Conservation (phyloP, 2,329 filamentous ascomycete genomes). For the Monilinia laxa region DNA sequence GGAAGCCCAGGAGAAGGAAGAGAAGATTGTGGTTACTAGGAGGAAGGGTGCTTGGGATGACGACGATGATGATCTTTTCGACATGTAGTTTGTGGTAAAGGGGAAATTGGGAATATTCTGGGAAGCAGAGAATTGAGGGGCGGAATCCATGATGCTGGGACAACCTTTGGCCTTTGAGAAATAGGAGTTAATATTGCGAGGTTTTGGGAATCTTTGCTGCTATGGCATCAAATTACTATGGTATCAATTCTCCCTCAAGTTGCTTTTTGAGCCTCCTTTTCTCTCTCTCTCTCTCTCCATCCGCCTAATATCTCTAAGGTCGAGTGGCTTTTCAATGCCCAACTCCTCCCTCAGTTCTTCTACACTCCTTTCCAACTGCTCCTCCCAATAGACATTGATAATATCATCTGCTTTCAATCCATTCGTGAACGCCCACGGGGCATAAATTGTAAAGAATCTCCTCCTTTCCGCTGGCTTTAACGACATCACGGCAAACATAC, state of each 20-base stretch:
- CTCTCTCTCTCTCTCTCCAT: conserved; percentile 66
- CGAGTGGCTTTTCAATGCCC: conserved; percentile 84
- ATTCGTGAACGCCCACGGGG: conserved; percentile 89
- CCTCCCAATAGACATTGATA: conserved; percentile 98
- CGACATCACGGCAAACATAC: conserved; percentile 67
- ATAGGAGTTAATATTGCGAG: conserved; percentile 15
- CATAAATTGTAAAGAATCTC: conserved; percentile 71
- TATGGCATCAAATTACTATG: conserved; percentile 27
- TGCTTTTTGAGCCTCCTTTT: conserved; percentile 58
- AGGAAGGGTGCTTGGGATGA: conserved; percentile 86
- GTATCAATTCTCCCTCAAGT: conserved; percentile 34
- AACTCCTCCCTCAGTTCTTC: conserved; percentile 70
- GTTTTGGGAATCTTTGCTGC: conserved; percentile 5
- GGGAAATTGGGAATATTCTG: background rate
- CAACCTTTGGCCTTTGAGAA: background rate
- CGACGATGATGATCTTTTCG: conserved; percentile 73
- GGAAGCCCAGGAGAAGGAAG: conserved; percentile 73
- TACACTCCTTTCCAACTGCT: conserved; percentile 83
- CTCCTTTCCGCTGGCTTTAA: conserved; percentile 63
- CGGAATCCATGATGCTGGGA: background rate
- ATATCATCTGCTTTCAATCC: conserved; percentile 74
- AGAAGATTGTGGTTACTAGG: conserved; percentile 81
- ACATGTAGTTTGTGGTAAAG: conserved; percentile 43
- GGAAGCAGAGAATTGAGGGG: background rate
- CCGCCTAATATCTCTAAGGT: conserved; percentile 75